phyloP scores from a whole-genome alignment of 2,329 filamentous ascomycete genomes.

The Fusarium humuli region DNA sequence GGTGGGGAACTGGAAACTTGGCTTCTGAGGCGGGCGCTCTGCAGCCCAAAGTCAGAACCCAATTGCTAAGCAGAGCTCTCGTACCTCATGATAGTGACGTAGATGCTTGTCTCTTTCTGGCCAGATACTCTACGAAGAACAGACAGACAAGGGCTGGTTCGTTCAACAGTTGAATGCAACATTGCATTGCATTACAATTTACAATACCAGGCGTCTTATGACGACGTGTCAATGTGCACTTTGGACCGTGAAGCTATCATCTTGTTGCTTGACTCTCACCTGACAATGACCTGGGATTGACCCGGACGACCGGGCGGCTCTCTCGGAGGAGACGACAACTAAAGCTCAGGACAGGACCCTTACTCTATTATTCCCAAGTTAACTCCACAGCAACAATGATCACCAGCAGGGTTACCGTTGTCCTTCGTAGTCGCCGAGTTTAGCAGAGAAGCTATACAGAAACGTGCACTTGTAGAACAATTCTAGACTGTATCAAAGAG shows the following conservation, averaged over 20 bases:
- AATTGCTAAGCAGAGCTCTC: conserved; percentile 20
- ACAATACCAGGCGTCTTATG: conserved; percentile 2
- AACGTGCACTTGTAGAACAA: conserved; percentile 1
- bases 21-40: conserved; percentile 33
- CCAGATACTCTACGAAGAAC: not conserved
- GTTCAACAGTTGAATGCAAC: conserved; percentile 22
- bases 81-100: conserved; percentile 32
- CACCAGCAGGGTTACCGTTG: conserved; percentile 30
- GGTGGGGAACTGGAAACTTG: conserved; percentile 24
- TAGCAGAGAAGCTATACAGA: conserved; percentile 7
- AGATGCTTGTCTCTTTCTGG: conserved; percentile 8
- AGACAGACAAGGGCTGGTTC: not conserved
- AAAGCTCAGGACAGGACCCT: conserved; percentile 14
- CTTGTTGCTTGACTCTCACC: not conserved
- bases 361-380: not conserved
- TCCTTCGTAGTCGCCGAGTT: not conserved
- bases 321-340: conserved; percentile 4
- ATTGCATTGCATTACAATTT: conserved; percentile 17
- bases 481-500: not conserved
- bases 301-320: not conserved
- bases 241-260: conserved; percentile 9
- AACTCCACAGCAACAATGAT: conserved; percentile 33
- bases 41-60: conserved; percentile 39
- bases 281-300: not conserved
- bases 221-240: conserved; percentile 8